phyloP scores from a whole-genome alignment of 2,329 filamentous ascomycete species.

The Graphium sp. region DNA sequence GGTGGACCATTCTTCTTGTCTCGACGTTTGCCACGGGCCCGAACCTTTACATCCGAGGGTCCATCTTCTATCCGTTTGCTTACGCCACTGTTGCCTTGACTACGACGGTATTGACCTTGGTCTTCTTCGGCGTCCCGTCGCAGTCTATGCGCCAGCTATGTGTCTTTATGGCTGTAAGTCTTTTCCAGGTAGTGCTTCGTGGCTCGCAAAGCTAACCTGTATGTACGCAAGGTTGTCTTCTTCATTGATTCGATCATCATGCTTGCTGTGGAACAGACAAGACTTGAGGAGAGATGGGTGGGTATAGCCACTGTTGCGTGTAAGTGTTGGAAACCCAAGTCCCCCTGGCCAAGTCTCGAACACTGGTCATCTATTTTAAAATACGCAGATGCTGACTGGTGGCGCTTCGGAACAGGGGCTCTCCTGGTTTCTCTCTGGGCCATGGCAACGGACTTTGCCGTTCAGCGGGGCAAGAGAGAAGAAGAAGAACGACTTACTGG shows the following conservation, averaged over 20 bases:
- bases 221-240: constrained; percentile 12
- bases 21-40: constrained; percentile 84
- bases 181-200: not conserved
- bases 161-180: constrained; percentile 38
- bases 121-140: constrained; percentile 82
- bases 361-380: no score
- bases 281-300: constrained; percentile 78
- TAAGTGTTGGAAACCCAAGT: constrained; percentile 11
- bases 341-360: not conserved
- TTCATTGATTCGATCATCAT: constrained; percentile 62
- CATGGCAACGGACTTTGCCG: constrained; percentile 61
- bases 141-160: constrained; percentile 61
- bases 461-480: constrained; percentile 81
- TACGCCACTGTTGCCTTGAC: constrained; percentile 66
- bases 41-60: constrained; percentile 69
- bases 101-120: constrained; percentile 56
- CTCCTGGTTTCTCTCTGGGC: constrained; percentile 66
- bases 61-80: constrained; percentile 80
- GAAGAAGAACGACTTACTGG: constrained; percentile 89
- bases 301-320: constrained; percentile 73
- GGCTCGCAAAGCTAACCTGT: constrained; percentile 1
- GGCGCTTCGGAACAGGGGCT: constrained; percentile 37
- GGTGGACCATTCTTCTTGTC: constrained; percentile 85
- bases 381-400: no score
- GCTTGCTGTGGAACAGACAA: constrained; percentile 53